Evolutionary conservation across 2,329 filamentous ascomycete genomes (phyloP).

Genomic region (Diaporthe citriasiana): DNA sequence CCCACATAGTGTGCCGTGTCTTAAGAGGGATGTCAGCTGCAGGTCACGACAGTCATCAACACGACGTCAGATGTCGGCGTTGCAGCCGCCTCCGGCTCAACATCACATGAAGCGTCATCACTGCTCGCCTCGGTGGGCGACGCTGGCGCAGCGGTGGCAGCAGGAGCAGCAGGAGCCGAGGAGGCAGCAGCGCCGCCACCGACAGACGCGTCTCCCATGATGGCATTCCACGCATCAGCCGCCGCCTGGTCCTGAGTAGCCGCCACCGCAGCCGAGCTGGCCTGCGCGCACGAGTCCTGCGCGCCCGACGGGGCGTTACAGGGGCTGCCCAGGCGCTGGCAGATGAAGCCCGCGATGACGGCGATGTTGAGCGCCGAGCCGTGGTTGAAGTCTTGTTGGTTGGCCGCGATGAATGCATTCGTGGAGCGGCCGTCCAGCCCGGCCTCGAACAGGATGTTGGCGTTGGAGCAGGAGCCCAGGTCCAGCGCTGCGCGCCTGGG

Average conservation of each 20-base stretch:
- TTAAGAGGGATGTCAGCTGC: background rate
- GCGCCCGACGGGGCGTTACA: constrained; percentile 52
- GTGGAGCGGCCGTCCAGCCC: constrained; percentile 61
- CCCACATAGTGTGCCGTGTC: no score
- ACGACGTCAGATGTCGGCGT: constrained; percentile 12
- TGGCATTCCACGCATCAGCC: constrained; percentile 53
- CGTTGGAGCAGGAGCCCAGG: constrained; percentile 58
- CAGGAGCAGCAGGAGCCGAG: constrained; percentile 42
- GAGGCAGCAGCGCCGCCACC: constrained; percentile 42
- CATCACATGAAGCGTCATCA: background rate
- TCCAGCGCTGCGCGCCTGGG: constrained; percentile 46
- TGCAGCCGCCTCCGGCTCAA: constrained; percentile 13
- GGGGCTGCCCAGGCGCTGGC: constrained; percentile 54
- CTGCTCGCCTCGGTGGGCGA: constrained; percentile 31
- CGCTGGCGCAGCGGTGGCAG: constrained; percentile 28
- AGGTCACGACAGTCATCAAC: constrained; percentile 22
- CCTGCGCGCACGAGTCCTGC: constrained; percentile 47
- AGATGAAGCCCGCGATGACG: constrained; percentile 64
- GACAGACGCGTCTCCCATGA: constrained; percentile 43
- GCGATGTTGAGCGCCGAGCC: constrained; percentile 61
- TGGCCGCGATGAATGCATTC: constrained; percentile 57
- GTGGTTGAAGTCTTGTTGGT: constrained; percentile 60
- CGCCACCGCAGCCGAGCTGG: constrained; percentile 48
- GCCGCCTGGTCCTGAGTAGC: constrained; percentile 50
- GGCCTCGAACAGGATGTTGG: constrained; percentile 58